A percentile compares a stretch with the other conserved stretches of the same genome.
These are phyloP conservation scores for Tetrahymena malaccensis DNA, from an alignment of 73 alveolate genomes.

Conservation along the genomic window DNA sequence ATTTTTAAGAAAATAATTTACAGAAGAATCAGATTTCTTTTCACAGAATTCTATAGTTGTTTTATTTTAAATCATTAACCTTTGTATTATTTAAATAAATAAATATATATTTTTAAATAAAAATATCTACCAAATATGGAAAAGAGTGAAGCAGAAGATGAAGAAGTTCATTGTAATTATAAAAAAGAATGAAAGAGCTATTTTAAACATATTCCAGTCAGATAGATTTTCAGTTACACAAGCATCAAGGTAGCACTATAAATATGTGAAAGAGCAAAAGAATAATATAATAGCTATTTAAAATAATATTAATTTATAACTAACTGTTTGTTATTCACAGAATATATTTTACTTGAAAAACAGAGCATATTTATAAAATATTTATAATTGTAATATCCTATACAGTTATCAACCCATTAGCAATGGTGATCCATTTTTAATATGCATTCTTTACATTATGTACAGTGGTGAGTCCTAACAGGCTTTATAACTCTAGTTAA, in stretches of 20 bases:
- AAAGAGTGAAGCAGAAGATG: not conserved
- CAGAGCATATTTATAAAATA: constrained; percentile 41
- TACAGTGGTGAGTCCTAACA: constrained; percentile 67
- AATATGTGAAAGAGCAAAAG: not conserved
- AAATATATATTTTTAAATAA: not conserved
- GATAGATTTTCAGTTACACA: not conserved
- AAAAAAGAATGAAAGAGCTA: not conserved
- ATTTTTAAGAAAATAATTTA: not conserved
- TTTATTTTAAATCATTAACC: constrained; percentile 10
- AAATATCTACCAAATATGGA: not conserved
- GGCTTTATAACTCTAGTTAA: constrained; percentile 61
- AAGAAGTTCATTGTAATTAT: not conserved
- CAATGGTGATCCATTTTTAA: constrained; percentile 82
- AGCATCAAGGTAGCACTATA: not conserved
- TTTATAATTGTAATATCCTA: constrained; percentile 60
- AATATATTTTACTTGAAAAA: constrained; percentile 17
- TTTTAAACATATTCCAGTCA: not conserved
- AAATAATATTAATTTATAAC: no score
- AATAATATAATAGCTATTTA: not conserved
- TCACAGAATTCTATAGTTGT: constrained; percentile 30
- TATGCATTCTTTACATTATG: constrained; percentile 62
- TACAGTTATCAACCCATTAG: constrained; percentile 74
- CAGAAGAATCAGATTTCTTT: not conserved
- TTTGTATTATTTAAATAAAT: not conserved
- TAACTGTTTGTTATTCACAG: no score